Conservation (phyloP, 441 rosid genomes). For the Syzygium syzygioides region DNA sequence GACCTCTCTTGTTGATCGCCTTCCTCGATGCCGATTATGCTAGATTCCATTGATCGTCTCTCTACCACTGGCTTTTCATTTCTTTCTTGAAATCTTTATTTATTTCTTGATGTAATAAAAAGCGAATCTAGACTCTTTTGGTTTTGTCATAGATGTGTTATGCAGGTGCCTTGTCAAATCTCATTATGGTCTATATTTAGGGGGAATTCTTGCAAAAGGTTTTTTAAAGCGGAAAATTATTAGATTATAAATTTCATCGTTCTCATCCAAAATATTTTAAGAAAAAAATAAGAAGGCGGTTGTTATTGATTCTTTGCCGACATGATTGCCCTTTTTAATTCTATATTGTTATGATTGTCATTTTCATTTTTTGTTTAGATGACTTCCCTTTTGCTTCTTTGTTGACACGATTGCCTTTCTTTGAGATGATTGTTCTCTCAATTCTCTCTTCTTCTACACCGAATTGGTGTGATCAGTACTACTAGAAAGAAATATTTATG, state of each 20-base stretch:
- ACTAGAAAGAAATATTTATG: too few species aligned
- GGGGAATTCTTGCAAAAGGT: not conserved
- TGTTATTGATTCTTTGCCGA: too few species aligned
- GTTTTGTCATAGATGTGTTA: not conserved
- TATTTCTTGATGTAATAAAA: not conserved
- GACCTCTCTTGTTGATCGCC: not conserved
- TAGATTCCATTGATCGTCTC: not conserved
- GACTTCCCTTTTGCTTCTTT: too few species aligned
- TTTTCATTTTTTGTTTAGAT: too few species aligned
- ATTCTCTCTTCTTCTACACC: too few species aligned
- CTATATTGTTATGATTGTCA: too few species aligned
- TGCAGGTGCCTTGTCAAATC: not conserved
- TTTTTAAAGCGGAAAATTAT: not conserved
- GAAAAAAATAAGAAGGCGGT: not conserved
- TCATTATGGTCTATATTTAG: not conserved
- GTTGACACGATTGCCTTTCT: too few species aligned
- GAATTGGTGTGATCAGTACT: too few species aligned
- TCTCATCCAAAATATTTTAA: not conserved
- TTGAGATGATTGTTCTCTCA: too few species aligned
- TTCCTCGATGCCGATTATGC: accelerated
- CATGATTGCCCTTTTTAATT: too few species aligned
- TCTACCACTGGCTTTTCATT: accelerated
- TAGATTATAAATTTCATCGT: not conserved
- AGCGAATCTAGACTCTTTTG: not conserved
- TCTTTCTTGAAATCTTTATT: not conserved